Conservation (phyloP, 2,329 filamentous ascomycete species). For the Penicillium hordei region DNA sequence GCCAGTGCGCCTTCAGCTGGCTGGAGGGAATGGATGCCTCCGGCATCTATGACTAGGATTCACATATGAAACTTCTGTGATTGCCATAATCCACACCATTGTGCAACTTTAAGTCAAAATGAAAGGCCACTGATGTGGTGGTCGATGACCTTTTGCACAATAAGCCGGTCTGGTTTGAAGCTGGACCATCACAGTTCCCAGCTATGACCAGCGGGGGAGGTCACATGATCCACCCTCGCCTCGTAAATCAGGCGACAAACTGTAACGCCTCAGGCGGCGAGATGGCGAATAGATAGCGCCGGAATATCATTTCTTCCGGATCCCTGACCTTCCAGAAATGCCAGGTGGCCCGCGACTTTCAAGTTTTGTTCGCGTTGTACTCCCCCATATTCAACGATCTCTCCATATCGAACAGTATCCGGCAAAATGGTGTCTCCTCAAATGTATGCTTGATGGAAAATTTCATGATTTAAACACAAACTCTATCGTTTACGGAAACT, state of each 20-base stretch:
- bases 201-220: background rate
- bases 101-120: background rate
- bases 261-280: background rate
- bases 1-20: background rate
- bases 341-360: slow-evolving; percentile 21
- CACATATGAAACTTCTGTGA: background rate
- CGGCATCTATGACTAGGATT: background rate
- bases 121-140: background rate
- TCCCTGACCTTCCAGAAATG: slow-evolving; percentile 18
- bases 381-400: slow-evolving; percentile 13
- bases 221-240: background rate
- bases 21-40: background rate
- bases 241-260: background rate
- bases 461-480: background rate
- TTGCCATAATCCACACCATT: background rate
- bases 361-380: slow-evolving; percentile 11
- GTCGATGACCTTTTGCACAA: slow-evolving; percentile 8
- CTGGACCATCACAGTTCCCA: slow-evolving; percentile 5
- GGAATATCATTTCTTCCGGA: slow-evolving; percentile 13
- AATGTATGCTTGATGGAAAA: slow-evolving; percentile 52
- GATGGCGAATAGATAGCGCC: background rate
- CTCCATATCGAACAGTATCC: slow-evolving; percentile 19
- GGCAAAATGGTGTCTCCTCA: slow-evolving; percentile 66
- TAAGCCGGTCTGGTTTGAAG: slow-evolving; percentile 11
- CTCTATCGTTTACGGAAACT: background rate